A percentile compares a stretch with the other conserved stretches of the same genome.
These are phyloP conservation scores for Trebouxia sp. DNA, from an alignment of 139 green algal species.

Conservation along the genomic window DNA sequence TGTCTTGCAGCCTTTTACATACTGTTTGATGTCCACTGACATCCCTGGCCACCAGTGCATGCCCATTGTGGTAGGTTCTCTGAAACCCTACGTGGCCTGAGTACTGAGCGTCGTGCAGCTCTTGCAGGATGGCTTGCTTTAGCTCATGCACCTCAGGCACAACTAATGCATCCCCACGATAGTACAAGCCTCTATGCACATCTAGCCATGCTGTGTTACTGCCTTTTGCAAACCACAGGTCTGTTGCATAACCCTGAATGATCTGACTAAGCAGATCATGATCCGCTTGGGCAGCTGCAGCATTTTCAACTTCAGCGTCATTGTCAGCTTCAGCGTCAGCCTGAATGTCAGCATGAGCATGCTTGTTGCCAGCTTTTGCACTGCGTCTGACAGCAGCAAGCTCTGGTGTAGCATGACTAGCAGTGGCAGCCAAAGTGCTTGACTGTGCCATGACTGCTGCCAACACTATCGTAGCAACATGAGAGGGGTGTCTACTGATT, in stretches of 20 bases:
- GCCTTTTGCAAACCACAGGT: not conserved
- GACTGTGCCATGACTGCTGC: too few relatives aligned
- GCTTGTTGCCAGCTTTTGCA: too few relatives aligned
- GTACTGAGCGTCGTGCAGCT: not conserved
- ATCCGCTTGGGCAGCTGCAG: not conserved
- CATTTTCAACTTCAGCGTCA: not conserved
- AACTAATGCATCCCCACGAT: not conserved
- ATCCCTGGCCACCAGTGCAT: conserved; percentile 22
- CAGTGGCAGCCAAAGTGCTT: too few relatives aligned
- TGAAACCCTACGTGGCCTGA: not conserved
- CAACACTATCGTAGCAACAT: too few relatives aligned
- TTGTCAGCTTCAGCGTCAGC: too few relatives aligned
- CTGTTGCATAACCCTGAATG: conserved; percentile 4
- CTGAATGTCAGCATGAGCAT: too few relatives aligned
- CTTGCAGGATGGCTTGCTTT: not conserved
- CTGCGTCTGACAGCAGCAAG: too few relatives aligned
- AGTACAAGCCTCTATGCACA: not conserved
- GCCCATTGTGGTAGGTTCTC: not conserved
- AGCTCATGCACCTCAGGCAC: not conserved
- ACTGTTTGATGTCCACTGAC: not conserved
- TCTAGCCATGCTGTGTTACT: not conserved
- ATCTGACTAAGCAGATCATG: conserved; percentile 2
- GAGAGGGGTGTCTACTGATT: conserved; percentile 7
- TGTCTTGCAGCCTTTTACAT: conserved; percentile 3
- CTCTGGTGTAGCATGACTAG: too few relatives aligned